These are phyloP conservation scores for Acacia acuminata DNA, from an alignment of 306 rosid species.

Conservation along the genomic window DNA sequence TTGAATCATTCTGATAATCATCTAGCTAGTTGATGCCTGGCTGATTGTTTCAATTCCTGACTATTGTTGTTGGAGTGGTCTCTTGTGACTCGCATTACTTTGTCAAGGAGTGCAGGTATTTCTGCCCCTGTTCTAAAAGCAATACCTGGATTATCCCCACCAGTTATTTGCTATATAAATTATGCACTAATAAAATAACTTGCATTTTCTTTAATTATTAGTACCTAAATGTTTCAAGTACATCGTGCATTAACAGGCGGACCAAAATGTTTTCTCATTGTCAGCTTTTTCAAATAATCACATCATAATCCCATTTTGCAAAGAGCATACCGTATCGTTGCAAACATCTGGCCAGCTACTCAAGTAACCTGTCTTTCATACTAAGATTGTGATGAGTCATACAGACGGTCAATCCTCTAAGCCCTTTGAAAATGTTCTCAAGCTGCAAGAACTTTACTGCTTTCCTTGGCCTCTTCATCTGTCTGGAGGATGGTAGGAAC, in stretches of 20 bases:
- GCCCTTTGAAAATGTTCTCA: not conserved
- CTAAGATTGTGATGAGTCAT: not conserved
- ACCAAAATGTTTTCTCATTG: no score
- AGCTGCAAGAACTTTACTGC: conserved; percentile 1
- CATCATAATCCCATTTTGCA: not conserved
- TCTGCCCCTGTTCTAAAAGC: not conserved
- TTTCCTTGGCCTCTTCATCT: conserved; percentile 27
- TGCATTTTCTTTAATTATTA: not conserved
- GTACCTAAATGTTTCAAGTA: not conserved
- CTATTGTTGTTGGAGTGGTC: not conserved
- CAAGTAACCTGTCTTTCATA: not conserved
- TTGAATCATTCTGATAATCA: conserved; percentile 8
- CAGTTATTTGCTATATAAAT: not conserved
- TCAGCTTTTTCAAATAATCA: not conserved
- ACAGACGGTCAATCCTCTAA: not conserved
- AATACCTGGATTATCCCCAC: not conserved
- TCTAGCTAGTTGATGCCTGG: not conserved
- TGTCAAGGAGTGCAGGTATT: not conserved
- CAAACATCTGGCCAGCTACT: not conserved
- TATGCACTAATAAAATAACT: not conserved
- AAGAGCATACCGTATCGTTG: not conserved
- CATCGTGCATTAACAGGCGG: not conserved
- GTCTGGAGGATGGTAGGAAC: conserved; percentile 61
- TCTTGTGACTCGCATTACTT: not conserved
- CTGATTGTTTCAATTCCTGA: conserved; percentile 16